Conservation (phyloP, 345 rosid species). For the Arabidopsis suecica region DNA sequence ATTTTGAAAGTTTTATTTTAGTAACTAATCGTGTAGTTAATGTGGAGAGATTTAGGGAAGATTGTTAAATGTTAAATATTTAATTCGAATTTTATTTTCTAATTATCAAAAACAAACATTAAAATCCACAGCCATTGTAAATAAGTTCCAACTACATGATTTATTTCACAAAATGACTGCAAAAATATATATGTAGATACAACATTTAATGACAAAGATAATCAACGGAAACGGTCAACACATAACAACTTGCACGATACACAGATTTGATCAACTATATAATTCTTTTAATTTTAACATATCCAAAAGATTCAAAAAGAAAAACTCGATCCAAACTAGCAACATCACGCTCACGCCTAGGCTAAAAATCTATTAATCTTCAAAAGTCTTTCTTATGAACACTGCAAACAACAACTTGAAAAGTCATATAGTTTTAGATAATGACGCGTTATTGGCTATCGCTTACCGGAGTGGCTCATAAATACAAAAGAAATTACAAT, state of each 20-base stretch:
- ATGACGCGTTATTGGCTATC: conserved; percentile 12
- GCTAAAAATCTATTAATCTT: neutral
- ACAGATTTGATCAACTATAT: neutral
- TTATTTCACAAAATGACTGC: too few relatives aligned
- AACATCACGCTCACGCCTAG: neutral
- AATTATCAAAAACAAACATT: too few relatives aligned
- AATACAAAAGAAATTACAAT: too few relatives aligned
- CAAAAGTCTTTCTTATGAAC: neutral
- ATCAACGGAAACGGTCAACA: neutral
- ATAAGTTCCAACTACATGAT: too few relatives aligned
- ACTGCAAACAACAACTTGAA: neutral
- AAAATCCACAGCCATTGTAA: too few relatives aligned
- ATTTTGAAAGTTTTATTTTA: too few relatives aligned
- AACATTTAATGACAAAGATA: neutral
- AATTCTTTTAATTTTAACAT: neutral
- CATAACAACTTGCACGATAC: conserved; percentile 1
- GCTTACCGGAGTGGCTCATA: neutral
- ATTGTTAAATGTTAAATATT: too few relatives aligned
- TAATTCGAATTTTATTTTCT: too few relatives aligned
- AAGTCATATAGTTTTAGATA: neutral
- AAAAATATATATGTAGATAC: too few relatives aligned
- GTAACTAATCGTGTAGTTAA: too few relatives aligned
- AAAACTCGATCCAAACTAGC: neutral
- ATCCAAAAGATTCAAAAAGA: neutral
- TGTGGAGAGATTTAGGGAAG: too few relatives aligned